Conservation (phyloP, 2,329 filamentous ascomycete genomes). For the Aspergillus sp. region DNA sequence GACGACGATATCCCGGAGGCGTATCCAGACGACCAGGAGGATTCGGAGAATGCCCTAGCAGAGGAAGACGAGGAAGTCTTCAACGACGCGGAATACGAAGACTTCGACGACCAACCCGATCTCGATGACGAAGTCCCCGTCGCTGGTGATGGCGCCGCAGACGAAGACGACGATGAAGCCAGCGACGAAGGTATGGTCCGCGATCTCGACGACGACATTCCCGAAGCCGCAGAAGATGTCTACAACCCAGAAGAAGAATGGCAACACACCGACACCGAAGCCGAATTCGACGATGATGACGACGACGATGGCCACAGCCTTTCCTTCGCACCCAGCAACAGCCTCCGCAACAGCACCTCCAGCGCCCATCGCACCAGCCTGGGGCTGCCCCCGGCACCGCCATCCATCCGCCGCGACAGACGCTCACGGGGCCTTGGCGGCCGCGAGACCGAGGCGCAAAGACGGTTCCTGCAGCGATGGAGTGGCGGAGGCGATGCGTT, state of each 20-base stretch:
- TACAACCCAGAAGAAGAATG: slow-evolving; percentile 51
- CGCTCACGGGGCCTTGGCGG: slow-evolving; percentile 5
- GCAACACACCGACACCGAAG: slow-evolving; percentile 71
- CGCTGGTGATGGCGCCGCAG: slow-evolving; percentile 32
- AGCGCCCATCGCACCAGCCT: slow-evolving; percentile 15
- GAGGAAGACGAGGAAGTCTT: slow-evolving; percentile 33
- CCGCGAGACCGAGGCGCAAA: slow-evolving; percentile 33
- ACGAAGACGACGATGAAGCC: slow-evolving; percentile 18
- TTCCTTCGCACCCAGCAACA: slow-evolving; percentile 16
- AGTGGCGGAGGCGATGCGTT: slow-evolving; percentile 30
- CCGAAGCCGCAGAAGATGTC: slow-evolving; percentile 45
- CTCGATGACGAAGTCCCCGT: slow-evolving; percentile 56
- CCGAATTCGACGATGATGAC: slow-evolving; percentile 44
- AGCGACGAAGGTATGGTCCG: slow-evolving; percentile 53
- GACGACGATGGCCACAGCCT: slow-evolving; percentile 28
- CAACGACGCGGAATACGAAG: background rate
- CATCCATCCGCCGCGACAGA: slow-evolving; percentile 1
- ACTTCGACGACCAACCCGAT: slow-evolving; percentile 38
- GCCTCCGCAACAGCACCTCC: slow-evolving; percentile 20
- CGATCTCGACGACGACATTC: slow-evolving; percentile 64
- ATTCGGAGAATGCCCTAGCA: slow-evolving; percentile 33
- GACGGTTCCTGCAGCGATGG: slow-evolving; percentile 33
- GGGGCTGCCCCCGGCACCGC: slow-evolving; percentile 20
- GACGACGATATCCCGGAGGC: slow-evolving; percentile 68
- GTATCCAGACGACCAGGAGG: slow-evolving; percentile 36